phyloP scores from a whole-genome alignment of 768 basidiomycete species.

The Podaxis pistillaris region DNA sequence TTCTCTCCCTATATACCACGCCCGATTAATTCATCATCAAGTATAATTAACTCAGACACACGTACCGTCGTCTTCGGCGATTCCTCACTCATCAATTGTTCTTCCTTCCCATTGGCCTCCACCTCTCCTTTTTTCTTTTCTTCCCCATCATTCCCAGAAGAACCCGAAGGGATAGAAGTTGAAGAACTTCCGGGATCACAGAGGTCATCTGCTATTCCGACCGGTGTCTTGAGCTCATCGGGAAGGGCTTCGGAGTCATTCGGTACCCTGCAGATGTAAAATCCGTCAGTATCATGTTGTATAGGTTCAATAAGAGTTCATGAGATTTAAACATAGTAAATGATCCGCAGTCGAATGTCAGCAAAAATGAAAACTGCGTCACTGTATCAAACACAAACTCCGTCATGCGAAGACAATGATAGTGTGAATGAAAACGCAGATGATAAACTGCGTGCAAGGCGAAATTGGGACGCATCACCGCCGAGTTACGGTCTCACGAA shows the following conservation, averaged over 20 bases:
- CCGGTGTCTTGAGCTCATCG: conserved; percentile 55
- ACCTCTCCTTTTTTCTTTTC: conserved; percentile 21
- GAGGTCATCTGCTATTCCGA: conserved; percentile 60
- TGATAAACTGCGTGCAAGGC: not conserved
- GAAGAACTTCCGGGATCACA: conserved; percentile 37
- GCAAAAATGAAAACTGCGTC: not conserved
- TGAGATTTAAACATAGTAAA: not conserved
- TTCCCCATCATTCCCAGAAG: conserved; percentile 15
- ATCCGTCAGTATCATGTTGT: conserved; percentile 8
- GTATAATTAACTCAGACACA: conserved; percentile 18
- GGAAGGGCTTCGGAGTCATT: conserved; percentile 59
- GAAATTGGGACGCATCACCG: conserved; percentile 11
- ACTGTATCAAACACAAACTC: conserved; percentile 6
- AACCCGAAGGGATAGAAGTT: conserved; percentile 8
- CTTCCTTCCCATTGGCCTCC: conserved; percentile 17
- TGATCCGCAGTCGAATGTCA: not conserved
- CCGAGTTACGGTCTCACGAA: conserved; percentile 13
- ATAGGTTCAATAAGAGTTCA: not conserved
- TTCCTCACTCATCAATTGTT: conserved; percentile 25
- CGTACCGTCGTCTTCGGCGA: conserved; percentile 27
- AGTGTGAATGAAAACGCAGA: not conserved
- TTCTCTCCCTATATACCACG: conserved; percentile 8
- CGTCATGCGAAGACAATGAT: not conserved
- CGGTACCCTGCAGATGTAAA: conserved; percentile 39
- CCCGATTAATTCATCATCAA: conserved; percentile 7